These are phyloP conservation scores for Dryas alaskensis DNA, from an alignment of 306 rosid species.

Conservation along the genomic window DNA sequence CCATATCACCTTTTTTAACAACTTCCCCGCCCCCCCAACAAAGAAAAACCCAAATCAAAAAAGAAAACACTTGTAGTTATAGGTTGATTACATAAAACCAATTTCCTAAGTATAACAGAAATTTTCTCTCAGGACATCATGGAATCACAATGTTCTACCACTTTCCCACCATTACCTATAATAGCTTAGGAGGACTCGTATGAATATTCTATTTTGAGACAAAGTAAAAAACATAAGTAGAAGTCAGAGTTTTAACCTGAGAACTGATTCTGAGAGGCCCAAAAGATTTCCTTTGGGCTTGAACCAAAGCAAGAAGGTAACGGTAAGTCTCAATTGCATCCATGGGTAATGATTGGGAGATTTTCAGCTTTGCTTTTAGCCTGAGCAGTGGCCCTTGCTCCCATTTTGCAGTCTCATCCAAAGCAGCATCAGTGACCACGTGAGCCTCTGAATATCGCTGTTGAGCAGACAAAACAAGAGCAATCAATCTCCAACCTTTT, in stretches of 20 bases:
- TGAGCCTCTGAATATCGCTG: constrained; percentile 77
- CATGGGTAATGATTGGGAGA: constrained; percentile 64
- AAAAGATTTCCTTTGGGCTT: constrained; percentile 85
- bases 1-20: neutral
- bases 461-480: constrained; percentile 87
- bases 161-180: neutral
- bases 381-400: constrained; percentile 90
- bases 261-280: constrained; percentile 50
- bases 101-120: neutral
- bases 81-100: neutral
- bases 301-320: constrained; percentile 91
- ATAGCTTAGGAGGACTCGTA: too few relatives aligned
- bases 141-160: neutral
- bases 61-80: too few relatives aligned
- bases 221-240: neutral
- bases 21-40: neutral
- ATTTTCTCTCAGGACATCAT: neutral
- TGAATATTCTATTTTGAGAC: neutral
- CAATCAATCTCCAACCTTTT: constrained; percentile 91
- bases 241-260: constrained; percentile 50
- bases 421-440: constrained; percentile 88
- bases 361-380: constrained; percentile 85
- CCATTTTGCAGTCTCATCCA: constrained; percentile 91
- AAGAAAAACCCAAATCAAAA: too few relatives aligned
- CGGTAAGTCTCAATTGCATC: constrained; percentile 93